Percentiles rank a stretch among this genome's conserved stretches.
Evolutionary conservation across 352 stramenopile genomes (phyloP).

Genomic region (Chrysophaeum taylorii): DNA sequence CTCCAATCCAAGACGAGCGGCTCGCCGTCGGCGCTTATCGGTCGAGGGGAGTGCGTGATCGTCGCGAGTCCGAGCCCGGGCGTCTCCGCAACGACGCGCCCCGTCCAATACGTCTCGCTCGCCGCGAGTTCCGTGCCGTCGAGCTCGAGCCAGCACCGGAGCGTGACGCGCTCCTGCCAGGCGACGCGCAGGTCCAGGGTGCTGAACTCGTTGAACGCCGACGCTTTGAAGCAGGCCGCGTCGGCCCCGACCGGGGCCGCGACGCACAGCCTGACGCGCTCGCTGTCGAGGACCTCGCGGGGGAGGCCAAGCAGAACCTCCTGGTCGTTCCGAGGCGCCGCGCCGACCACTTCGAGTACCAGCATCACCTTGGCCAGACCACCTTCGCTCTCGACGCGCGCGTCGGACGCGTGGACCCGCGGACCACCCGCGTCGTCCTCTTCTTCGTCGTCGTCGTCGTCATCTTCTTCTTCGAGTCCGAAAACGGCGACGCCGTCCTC

Average conservation of each 20-base stretch:
- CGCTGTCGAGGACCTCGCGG: neutral
- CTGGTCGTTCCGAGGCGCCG: neutral
- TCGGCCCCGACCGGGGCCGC: neutral
- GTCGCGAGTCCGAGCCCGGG: conserved; percentile 14
- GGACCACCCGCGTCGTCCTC: neutral
- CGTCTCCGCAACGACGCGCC: neutral
- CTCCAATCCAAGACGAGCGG: neutral
- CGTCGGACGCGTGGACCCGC: conserved; percentile 15
- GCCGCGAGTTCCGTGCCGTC: neutral
- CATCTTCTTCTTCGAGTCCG: neutral
- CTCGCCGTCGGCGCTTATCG: neutral
- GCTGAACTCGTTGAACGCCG: conserved; percentile 21
- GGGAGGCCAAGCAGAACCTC: neutral
- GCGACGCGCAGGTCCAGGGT: conserved; percentile 16
- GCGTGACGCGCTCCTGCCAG: neutral
- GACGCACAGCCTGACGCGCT: neutral
- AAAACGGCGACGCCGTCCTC: neutral
- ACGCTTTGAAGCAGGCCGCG: neutral
- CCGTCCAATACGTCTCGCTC: conserved; percentile 11
- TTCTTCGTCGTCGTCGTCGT: conserved; percentile 3
- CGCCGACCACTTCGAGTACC: conserved; percentile 3
- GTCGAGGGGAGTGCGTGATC: conserved; percentile 12
- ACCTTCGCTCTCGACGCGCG: neutral
- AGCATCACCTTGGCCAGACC: conserved; percentile 5
- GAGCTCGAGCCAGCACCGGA: neutral